Percentiles rank a stretch among this genome's conserved stretches.
phyloP scores from a whole-genome alignment of 345 rosid genomes.

The Camelina sativa region DNA sequence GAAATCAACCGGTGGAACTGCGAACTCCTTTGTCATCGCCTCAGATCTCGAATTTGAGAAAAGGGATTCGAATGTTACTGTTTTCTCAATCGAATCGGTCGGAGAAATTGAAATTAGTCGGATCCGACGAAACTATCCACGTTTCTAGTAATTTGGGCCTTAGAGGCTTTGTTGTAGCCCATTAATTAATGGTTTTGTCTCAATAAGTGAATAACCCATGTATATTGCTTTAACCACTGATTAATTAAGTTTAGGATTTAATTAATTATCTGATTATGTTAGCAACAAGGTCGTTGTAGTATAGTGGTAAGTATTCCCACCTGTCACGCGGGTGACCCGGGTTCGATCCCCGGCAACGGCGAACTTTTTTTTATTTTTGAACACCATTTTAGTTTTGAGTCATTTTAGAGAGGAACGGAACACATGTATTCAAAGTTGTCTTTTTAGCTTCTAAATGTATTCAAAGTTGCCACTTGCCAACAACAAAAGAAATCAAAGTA shows the following conservation, averaged over 20 bases:
- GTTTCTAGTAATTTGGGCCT: neutral
- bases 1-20: constrained; percentile 73
- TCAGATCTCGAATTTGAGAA: neutral
- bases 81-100: constrained; percentile 19
- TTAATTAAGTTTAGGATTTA: fast-evolving
- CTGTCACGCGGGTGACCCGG: constrained; percentile 98
- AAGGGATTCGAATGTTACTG: neutral
- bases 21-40: constrained; percentile 69
- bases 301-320: constrained; percentile 8
- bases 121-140: neutral
- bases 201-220: too few species aligned
- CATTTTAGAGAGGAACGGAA: neutral
- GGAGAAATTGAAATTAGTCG: neutral
- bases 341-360: constrained; percentile 98
- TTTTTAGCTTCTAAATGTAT: neutral
- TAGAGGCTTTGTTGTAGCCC: neutral
- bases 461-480: neutral
- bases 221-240: neutral
- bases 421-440: neutral
- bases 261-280: fast-evolving
- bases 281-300: neutral
- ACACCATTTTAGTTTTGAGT: neutral
- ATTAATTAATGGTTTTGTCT: neutral
- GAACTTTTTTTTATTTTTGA: neutral
- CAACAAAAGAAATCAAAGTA: neutral